A percentile compares a stretch with the other conserved stretches of the same genome.
Conservation (phyloP, 495 filamentous ascomycete genomes). For the Staphylotrichum tortipilum region DNA sequence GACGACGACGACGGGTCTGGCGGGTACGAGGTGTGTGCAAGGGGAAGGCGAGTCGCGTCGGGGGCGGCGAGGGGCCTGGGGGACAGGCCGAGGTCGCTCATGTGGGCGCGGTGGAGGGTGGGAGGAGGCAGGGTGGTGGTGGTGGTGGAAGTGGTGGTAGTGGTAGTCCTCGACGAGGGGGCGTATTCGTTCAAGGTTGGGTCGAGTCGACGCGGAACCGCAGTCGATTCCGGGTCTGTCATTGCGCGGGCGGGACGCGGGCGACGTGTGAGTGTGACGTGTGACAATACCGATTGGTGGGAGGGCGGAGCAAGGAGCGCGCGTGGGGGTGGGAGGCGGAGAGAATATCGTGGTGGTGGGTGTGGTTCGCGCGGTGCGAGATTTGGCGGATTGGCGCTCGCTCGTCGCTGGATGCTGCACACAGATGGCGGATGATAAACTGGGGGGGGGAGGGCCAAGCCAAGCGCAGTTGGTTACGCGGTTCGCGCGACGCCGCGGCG, state of each 20-base stretch:
- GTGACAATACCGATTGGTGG: slow-evolving; percentile 8
- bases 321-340: not conserved
- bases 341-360: too few relatives aligned
- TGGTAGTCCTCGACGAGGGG: too few relatives aligned
- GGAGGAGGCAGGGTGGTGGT: too few relatives aligned
- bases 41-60: slow-evolving; percentile 16
- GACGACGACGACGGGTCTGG: too few relatives aligned
- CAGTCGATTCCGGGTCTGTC: slow-evolving; percentile 20
- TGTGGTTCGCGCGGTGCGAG: slow-evolving; percentile 18
- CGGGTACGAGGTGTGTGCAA: too few relatives aligned
- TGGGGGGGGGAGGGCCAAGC: too few relatives aligned
- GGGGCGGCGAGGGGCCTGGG: not conserved
- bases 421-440: too few relatives aligned
- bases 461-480: slow-evolving; percentile 28
- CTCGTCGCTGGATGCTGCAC: too few relatives aligned
- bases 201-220: slow-evolving; percentile 21
- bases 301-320: slow-evolving; percentile 5
- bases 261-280: slow-evolving; percentile 2
- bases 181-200: too few relatives aligned
- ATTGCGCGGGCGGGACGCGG: slow-evolving; percentile 7
- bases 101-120: slow-evolving; percentile 4
- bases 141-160: too few relatives aligned
- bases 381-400: slow-evolving; percentile 15
- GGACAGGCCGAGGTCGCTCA: slow-evolving; percentile 4
- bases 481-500: slow-evolving; percentile 29